phyloP scores from a whole-genome alignment of 169 alveolate genomes.

The Plasmodium vinckei region DNA sequence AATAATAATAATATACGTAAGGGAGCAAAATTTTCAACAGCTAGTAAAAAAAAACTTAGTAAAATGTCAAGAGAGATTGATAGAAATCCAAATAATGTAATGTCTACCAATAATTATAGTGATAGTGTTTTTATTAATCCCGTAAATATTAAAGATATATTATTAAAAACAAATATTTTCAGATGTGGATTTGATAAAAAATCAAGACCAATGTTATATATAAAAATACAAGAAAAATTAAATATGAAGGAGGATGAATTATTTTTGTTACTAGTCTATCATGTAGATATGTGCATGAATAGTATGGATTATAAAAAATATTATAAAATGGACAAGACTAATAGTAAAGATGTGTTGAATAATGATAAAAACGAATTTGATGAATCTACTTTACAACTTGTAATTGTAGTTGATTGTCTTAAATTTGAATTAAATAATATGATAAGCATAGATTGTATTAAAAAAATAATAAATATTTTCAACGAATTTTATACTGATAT shows the following conservation, averaged over 20 bases:
- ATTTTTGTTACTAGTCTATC: slow-evolving; percentile 42
- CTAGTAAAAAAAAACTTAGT: not conserved
- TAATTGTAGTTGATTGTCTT: slow-evolving; percentile 49
- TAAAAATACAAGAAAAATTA: slow-evolving; percentile 62
- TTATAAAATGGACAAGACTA: not conserved
- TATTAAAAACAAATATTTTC: slow-evolving; percentile 36
- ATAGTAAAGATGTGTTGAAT: not conserved
- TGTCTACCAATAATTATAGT: not conserved
- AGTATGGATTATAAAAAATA: slow-evolving; percentile 34
- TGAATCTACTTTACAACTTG: slow-evolving; percentile 38
- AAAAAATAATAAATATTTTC: slow-evolving; percentile 62
- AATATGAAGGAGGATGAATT: slow-evolving; percentile 58
- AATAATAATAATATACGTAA: slow-evolving; percentile 7
- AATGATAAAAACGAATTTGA: not conserved
- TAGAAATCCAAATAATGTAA: not conserved
- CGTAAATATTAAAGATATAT: slow-evolving; percentile 11
- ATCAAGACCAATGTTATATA: slow-evolving; percentile 46
- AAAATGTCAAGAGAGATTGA: not conserved
- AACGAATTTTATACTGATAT: slow-evolving; percentile 71
- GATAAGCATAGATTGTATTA: slow-evolving; percentile 64
- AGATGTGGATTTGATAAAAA: slow-evolving; percentile 51
- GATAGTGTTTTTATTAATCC: slow-evolving; percentile 42
- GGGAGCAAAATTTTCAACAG: not conserved
- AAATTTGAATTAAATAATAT: slow-evolving; percentile 68
- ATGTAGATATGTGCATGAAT: slow-evolving; percentile 70